Evolutionary conservation across 257 asterid genomes (phyloP), one percentile per base, ranked within the genome.

Genomic region (Gentiana dahurica): DNA sequence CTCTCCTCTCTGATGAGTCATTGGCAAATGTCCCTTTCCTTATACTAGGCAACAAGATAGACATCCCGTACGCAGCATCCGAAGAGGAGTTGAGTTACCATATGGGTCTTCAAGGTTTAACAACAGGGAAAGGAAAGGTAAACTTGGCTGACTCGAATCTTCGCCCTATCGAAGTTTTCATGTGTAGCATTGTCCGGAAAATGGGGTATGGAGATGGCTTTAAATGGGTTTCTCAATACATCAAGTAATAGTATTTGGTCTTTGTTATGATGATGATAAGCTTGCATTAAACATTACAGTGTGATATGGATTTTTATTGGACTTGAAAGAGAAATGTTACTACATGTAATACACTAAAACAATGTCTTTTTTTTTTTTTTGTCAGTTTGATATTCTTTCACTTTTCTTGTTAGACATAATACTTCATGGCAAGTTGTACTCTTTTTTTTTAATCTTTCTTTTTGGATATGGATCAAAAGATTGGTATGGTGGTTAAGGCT

Each of bases 181-280:
- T 86, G 95, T 86, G 95, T 80, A 85, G 92, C 82, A 82, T 85
- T 58, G 95, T 86, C 37, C 89, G 95, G 39, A 86, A 83, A 70
- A 86, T 86, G 95, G 93, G 95, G 35, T 86, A 82, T 47, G 95
- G 95, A 9, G 95, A 86, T n/a, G 92, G 95, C 59, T 86, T 86
- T 81, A 80, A 84, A 64, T 86, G 95, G 93, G 73, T 79, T 59
- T 81, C 95, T 56, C 89, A 86, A 34, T 85, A 85, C 74, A 82
- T 85, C 8, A 78, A 85, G 72, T 82, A 68, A 75, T 52, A 60
- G 55, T 11, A 61, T 63, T 69, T n/a, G 49, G 51, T 54, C 57
- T 58, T 66, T 55, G 68, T 53, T 67, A 62, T 56, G 24, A 36
- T 8, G 38, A 44, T 50, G 36, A 54, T 24, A 55, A 63, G 47